Evolutionary conservation across 371 early-diverging fungal genomes (phyloP).

Genomic region (Mucor racemosus): DNA sequence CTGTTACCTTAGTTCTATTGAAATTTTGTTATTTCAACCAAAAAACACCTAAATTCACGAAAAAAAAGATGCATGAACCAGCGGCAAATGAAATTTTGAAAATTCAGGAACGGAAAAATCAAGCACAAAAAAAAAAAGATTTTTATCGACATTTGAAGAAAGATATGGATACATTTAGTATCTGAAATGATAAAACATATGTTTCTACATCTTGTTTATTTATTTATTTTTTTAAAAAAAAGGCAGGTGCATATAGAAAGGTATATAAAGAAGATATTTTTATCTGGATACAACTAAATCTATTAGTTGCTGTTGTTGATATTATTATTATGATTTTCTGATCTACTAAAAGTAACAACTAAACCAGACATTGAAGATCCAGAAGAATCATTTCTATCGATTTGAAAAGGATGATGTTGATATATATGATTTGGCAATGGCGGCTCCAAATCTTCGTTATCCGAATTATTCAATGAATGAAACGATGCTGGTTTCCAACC

Average conservation of each 20-base stretch:
- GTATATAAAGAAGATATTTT: background rate
- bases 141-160: too few relatives aligned
- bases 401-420: background rate
- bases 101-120: background rate
- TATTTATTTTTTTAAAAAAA: background rate
- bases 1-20: too few relatives aligned
- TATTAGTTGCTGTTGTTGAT: background rate
- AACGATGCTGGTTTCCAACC: slow-evolving; percentile 18
- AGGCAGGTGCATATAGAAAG: background rate
- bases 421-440: background rate
- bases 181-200: background rate
- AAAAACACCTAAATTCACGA: too few relatives aligned
- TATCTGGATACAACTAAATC: background rate
- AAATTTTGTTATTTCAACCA: too few relatives aligned
- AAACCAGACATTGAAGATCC: slow-evolving; percentile 23
- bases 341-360: slow-evolving; percentile 18
- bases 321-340: too few relatives aligned
- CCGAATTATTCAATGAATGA: background rate
- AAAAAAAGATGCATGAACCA: too few relatives aligned
- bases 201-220: background rate
- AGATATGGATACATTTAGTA: too few relatives aligned
- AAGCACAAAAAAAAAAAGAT: background rate
- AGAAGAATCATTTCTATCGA: slow-evolving; percentile 16
- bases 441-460: background rate
- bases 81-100: background rate